Conservation (phyloP, 2,329 filamentous ascomycete genomes). For the Lasiodiplodia theobromae region DNA sequence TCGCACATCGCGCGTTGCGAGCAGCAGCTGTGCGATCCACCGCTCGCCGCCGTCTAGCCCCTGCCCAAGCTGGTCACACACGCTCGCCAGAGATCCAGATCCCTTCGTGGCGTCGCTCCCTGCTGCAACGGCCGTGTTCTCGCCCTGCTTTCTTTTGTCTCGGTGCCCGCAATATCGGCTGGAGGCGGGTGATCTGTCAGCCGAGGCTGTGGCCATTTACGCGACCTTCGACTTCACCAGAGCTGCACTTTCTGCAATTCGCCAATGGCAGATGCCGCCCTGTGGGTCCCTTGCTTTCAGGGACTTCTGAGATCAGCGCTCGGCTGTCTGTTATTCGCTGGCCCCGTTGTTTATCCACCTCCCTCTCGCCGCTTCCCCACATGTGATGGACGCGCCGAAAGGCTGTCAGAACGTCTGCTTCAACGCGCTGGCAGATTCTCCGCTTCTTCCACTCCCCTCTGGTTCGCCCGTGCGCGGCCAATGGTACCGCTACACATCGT, state of each 20-base stretch:
- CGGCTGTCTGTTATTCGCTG: slow-evolving; percentile 2
- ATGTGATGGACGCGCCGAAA: not conserved
- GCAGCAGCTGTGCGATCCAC: slow-evolving; percentile 2
- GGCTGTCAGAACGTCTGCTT: not conserved
- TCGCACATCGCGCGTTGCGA: not conserved
- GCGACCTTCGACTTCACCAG: not conserved
- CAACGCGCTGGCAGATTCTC: not conserved
- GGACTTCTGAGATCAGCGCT: slow-evolving; percentile 11
- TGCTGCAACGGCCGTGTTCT: slow-evolving; percentile 3
- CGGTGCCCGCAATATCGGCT: not conserved
- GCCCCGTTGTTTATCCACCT: not conserved
- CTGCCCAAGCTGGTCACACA: slow-evolving; percentile 3
- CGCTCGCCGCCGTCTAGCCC: slow-evolving; percentile 2
- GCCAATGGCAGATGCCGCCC: slow-evolving; percentile 9
- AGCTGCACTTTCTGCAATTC: slow-evolving; percentile 8
- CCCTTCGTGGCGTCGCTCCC: slow-evolving; percentile 2
- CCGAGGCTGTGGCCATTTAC: not conserved
- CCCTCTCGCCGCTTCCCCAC: not conserved
- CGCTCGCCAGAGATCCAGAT: not conserved
- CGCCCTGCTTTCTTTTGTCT: slow-evolving; percentile 20
- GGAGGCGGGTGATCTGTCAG: not conserved
- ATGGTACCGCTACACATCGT: slow-evolving; percentile 8
- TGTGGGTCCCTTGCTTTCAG: slow-evolving; percentile 18
- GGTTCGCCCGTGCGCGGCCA: not conserved
- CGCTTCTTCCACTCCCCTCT: not conserved